Evolutionary conservation across 352 stramenopile genomes (phyloP).

Genomic region (Elongisporangium undulatum): DNA sequence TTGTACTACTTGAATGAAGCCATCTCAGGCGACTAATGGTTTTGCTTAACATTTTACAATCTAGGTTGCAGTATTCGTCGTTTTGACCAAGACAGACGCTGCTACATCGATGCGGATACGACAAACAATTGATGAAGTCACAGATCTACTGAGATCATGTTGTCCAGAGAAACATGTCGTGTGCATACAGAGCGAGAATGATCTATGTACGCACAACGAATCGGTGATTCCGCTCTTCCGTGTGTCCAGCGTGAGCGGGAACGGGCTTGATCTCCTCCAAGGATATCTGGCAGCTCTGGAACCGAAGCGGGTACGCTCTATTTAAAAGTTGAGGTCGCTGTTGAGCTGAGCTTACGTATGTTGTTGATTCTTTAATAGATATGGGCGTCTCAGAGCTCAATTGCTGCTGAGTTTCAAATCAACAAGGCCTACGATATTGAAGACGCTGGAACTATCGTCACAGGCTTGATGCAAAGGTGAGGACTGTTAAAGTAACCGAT

Average conservation of each 20-base stretch:
- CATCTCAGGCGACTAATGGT: neutral
- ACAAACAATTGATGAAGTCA: constrained; percentile 40
- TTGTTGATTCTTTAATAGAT: constrained; percentile 9
- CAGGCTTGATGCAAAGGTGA: constrained; percentile 54
- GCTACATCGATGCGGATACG: constrained; percentile 38
- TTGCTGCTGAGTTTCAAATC: constrained; percentile 68
- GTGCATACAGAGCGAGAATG: constrained; percentile 4
- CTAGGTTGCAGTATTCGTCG: constrained; percentile 65
- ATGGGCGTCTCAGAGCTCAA: constrained; percentile 48
- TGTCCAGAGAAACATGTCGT: constrained; percentile 20
- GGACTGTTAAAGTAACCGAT: neutral
- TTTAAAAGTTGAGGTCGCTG: neutral
- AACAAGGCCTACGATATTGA: constrained; percentile 77
- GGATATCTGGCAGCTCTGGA: constrained; percentile 46
- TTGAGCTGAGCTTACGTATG: neutral
- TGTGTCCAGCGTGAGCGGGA: constrained; percentile 58
- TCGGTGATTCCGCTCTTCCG: constrained; percentile 49
- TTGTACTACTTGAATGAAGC: neutral
- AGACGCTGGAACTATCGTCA: constrained; percentile 63
- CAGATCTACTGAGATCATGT: constrained; percentile 30
- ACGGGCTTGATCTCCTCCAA: constrained; percentile 51
- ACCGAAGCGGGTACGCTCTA: constrained; percentile 41
- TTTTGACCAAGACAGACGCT: constrained; percentile 75
- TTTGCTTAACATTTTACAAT: neutral
- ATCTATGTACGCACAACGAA: constrained; percentile 6